A percentile compares a stretch with the other conserved stretches of the same genome.
Conservation (phyloP, 139 green algal species). For the Yamagishiella unicocca region DNA sequence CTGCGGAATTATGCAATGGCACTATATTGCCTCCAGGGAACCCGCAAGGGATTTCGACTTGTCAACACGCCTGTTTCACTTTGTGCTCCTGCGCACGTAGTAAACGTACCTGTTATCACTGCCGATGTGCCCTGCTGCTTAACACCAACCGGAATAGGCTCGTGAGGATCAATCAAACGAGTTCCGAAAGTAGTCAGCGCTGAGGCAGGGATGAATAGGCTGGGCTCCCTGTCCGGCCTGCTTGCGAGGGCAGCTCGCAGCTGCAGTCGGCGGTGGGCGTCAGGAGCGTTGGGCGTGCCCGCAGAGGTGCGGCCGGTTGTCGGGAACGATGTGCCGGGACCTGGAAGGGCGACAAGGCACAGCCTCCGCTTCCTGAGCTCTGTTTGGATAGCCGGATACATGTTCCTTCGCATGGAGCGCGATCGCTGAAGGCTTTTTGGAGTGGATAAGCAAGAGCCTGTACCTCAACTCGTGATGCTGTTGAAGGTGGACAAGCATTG, state of each 20-base stretch:
- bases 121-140: slow-evolving; percentile 19
- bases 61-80: no score
- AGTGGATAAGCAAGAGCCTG: slow-evolving; percentile 8
- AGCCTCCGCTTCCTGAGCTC: background rate
- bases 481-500: background rate
- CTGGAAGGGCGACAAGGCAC: no score
- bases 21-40: no score
- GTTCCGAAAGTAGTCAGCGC: slow-evolving; percentile 37
- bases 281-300: background rate
- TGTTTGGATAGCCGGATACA: background rate
- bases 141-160: background rate
- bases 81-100: no score
- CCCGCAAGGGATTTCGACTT: no score
- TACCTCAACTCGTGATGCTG: slow-evolving; percentile 5
- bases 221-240: slow-evolving; percentile 48
- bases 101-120: no score
- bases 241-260: slow-evolving; percentile 43
- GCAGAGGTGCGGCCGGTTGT: slow-evolving; percentile 32
- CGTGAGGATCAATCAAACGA: slow-evolving; percentile 11
- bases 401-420: no score
- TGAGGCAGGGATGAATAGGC: slow-evolving; percentile 39
- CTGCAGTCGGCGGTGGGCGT: slow-evolving; percentile 23
- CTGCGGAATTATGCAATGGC: no score
- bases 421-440: no score
- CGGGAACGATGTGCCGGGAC: slow-evolving; percentile 11